Percentiles rank a stretch among this genome's conserved stretches.
These are phyloP conservation scores for Solanum paucissectum DNA, from an alignment of 257 asterid genomes.

Conservation along the genomic window DNA sequence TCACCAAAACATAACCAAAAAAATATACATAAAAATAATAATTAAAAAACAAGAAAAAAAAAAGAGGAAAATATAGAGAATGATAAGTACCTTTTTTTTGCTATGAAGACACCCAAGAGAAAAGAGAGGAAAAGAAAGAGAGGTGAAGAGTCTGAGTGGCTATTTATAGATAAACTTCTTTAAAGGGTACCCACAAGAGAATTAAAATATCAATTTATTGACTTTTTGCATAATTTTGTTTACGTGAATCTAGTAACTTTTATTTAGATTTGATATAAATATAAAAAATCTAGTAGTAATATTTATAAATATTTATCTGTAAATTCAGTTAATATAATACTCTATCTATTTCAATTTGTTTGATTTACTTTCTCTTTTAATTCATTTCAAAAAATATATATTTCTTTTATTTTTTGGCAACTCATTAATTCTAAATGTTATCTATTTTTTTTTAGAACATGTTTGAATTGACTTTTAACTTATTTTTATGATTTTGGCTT, in stretches of 20 bases:
- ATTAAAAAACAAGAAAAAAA: background rate
- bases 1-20: background rate
- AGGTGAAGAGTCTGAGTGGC: background rate
- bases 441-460: background rate
- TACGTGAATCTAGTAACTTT: background rate
- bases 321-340: background rate
- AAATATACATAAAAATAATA: background rate
- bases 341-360: rapidly evolving
- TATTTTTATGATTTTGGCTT: background rate
- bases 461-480: no score
- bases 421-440: no score
- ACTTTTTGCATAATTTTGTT: background rate
- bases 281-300: background rate
- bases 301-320: background rate
- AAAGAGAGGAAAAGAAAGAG: slow-evolving; percentile 19
- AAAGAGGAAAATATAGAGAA: background rate
- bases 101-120: slow-evolving; percentile 2
- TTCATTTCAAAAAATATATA: background rate
- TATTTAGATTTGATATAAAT: background rate
- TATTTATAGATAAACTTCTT: slow-evolving; percentile 13
- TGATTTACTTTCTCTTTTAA: no score
- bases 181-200: background rate
- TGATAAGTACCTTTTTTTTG: slow-evolving; percentile 15
- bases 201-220: background rate
- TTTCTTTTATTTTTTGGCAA: no score